Evolutionary conservation across 2,329 filamentous ascomycete species (phyloP).

Genomic region (Leptographium wingfieldii): DNA sequence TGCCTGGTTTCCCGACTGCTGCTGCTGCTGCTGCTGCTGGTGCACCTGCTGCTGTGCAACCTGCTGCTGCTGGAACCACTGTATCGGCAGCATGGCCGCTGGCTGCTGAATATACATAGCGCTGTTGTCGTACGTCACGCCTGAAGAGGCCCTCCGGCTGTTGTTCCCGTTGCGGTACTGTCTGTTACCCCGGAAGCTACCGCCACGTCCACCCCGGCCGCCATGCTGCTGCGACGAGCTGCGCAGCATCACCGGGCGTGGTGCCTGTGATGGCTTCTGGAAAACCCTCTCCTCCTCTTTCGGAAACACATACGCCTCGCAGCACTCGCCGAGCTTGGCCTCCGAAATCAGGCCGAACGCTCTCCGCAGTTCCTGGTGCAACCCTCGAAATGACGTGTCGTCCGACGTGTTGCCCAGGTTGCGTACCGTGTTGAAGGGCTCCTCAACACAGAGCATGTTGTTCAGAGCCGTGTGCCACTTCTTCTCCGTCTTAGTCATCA

Average conservation of each 20-base stretch:
- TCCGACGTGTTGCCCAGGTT: conserved; percentile 96
- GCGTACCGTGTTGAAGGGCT: conserved; percentile 81
- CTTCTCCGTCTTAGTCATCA: conserved; percentile 74
- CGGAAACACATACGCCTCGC: conserved; percentile 79
- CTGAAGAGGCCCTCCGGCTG: conserved; percentile 40
- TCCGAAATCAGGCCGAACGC: conserved; percentile 75
- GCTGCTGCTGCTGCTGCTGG: conserved; percentile 20
- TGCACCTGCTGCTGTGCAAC: conserved; percentile 25
- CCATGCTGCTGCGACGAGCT: conserved; percentile 47
- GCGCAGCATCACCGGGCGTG: conserved; percentile 43
- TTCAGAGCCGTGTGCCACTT: conserved; percentile 71
- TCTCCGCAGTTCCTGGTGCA: conserved; percentile 78
- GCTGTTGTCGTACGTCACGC: conserved; percentile 38
- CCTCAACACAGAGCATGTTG: conserved; percentile 85
- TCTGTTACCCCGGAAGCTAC: conserved; percentile 35
- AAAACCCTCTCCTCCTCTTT: conserved; percentile 60
- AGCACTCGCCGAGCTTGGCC: conserved; percentile 69
- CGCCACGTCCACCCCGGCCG: conserved; percentile 34
- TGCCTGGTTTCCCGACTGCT: conserved; percentile 27
- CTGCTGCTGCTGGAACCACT: conserved; percentile 35
- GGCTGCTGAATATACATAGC: conserved; percentile 26
- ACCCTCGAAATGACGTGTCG: conserved; percentile 81
- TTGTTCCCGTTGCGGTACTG: conserved; percentile 32
- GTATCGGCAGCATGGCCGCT: conserved; percentile 27
- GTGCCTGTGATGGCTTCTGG: conserved; percentile 40